Conservation (phyloP, 768 basidiomycete genomes). For the Pholiota microspora region DNA sequence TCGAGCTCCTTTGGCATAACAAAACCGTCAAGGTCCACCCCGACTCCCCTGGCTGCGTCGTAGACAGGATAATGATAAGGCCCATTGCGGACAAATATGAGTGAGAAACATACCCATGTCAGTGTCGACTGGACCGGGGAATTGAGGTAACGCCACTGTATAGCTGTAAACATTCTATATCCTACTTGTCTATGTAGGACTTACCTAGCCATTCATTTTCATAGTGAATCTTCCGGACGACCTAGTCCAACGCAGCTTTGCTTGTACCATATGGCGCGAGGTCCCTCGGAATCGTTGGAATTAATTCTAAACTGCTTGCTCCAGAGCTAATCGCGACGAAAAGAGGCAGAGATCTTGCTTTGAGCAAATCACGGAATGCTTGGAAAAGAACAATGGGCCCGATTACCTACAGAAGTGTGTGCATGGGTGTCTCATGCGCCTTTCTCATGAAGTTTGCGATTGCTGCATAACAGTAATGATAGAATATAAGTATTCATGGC, state of each 20-base stretch:
- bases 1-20: no score
- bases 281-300: not conserved
- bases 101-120: no score
- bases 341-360: no score
- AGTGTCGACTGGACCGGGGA: slow-evolving; percentile 3
- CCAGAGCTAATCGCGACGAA: no score
- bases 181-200: not conserved
- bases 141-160: slow-evolving; percentile 7
- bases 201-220: slow-evolving; percentile 11
- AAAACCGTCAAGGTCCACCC: no score
- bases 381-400: not conserved
- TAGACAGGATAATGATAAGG: not conserved
- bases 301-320: not conserved
- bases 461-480: not conserved
- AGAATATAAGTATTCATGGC: not conserved
- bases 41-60: not conserved
- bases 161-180: no score
- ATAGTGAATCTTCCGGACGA: slow-evolving; percentile 6
- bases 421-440: not conserved
- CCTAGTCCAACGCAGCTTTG: slow-evolving; percentile 7
- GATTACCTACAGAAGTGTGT: not conserved
- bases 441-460: not conserved
- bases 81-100: not conserved
- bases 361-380: no score
- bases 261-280: not conserved